Percentiles rank a stretch among this genome's conserved stretches.
These are phyloP conservation scores for Aspergillus pseudoglaucus DNA, from an alignment of 2,329 filamentous ascomycete species.

Conservation along the genomic window DNA sequence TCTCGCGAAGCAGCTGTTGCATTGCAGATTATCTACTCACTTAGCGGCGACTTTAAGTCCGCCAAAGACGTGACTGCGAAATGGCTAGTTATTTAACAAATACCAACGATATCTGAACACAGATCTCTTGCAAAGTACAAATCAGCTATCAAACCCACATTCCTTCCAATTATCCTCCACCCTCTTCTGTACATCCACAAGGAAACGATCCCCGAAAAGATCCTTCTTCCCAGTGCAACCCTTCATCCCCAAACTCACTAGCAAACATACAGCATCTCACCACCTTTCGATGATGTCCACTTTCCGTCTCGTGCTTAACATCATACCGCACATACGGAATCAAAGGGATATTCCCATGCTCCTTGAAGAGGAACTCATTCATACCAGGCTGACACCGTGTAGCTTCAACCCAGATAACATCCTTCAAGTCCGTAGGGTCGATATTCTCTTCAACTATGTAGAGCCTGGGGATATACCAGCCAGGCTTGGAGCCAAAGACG, in stretches of 20 bases:
- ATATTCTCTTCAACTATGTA: constrained; percentile 15
- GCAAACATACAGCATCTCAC: constrained; percentile 9
- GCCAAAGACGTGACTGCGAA: constrained; percentile 56
- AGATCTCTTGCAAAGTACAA: neutral
- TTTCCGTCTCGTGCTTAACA: neutral
- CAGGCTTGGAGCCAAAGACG: constrained; percentile 15
- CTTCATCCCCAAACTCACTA: constrained; percentile 5
- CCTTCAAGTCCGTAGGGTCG: constrained; percentile 11
- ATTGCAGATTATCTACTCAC: constrained; percentile 59
- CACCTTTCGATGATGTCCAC: constrained; percentile 5
- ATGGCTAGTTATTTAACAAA: constrained; percentile 48
- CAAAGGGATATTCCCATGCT: constrained; percentile 9
- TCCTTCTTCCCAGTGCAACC: constrained; percentile 5
- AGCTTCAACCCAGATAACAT: constrained; percentile 15
- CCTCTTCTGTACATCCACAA: constrained; percentile 2
- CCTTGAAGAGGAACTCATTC: constrained; percentile 9
- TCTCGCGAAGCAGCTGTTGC: constrained; percentile 68
- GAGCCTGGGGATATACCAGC: constrained; percentile 16
- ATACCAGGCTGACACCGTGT: constrained; percentile 10
- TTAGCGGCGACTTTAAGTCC: constrained; percentile 56
- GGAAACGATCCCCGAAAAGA: constrained; percentile 8
- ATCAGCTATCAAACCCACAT: constrained; percentile 4
- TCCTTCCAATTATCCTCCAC: constrained; percentile 6
- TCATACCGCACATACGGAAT: constrained; percentile 9
- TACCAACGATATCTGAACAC: neutral